Percentiles rank a stretch among this genome's conserved stretches.
phyloP scores from a whole-genome alignment of 23 red algal genomes.

The Gracilaria domingensis region DNA sequence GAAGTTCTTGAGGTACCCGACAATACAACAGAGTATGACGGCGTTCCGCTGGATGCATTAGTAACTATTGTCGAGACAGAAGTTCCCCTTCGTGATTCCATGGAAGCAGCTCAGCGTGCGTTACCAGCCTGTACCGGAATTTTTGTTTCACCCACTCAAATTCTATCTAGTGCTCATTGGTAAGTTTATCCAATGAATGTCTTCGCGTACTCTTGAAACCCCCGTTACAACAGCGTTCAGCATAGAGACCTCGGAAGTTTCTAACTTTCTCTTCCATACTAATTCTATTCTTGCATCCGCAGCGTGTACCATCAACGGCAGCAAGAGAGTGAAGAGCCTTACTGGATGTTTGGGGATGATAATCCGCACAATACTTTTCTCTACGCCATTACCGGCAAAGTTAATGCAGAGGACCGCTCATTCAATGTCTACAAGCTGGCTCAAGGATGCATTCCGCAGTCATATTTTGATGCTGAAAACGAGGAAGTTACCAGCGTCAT shows the following conservation, averaged over 20 bases:
- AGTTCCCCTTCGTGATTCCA: slow-evolving; percentile 37
- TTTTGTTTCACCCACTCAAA: slow-evolving; percentile 34
- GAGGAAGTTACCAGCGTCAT: slow-evolving; percentile 49
- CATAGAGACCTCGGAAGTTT: neutral
- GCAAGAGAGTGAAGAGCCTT: slow-evolving; percentile 19
- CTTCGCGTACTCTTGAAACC: neutral
- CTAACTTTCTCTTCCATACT: neutral
- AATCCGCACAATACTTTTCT: slow-evolving; percentile 33
- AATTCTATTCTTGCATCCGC: neutral
- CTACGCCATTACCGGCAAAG: slow-evolving; percentile 55
- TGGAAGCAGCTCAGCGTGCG: slow-evolving; percentile 37
- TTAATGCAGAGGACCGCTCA: neutral
- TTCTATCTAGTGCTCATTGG: slow-evolving; percentile 61
- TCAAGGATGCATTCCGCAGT: slow-evolving; percentile 55
- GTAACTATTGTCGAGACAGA: slow-evolving; percentile 69
- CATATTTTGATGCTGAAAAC: slow-evolving; percentile 60
- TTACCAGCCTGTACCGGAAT: slow-evolving; percentile 50
- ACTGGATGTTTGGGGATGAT: slow-evolving; percentile 45
- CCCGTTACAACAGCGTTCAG: neutral
- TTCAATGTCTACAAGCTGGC: slow-evolving; percentile 43
- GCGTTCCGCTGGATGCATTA: slow-evolving; percentile 19
- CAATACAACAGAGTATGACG: slow-evolving; percentile 42
- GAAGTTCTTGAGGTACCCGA: slow-evolving; percentile 50
- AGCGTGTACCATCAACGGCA: slow-evolving; percentile 40
- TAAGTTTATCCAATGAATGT: slow-evolving; percentile 14